phyloP scores from a whole-genome alignment of 805 yeast genomes.

The Wickerhamiella australiensis region DNA sequence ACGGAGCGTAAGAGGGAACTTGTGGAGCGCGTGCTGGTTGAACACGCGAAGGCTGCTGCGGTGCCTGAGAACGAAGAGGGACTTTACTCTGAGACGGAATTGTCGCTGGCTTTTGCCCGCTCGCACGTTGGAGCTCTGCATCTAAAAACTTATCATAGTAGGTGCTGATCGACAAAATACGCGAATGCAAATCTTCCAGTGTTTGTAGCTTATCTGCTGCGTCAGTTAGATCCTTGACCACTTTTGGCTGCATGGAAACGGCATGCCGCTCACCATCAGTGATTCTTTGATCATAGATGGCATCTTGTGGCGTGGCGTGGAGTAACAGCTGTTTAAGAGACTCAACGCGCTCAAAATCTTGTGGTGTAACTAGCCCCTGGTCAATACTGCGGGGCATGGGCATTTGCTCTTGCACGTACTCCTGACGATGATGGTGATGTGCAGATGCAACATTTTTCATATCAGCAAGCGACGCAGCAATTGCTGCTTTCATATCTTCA shows the following conservation, averaged over 20 bases:
- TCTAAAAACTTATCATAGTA: constrained; percentile 22
- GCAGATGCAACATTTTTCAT: constrained; percentile 28
- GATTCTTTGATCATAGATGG: constrained; percentile 18
- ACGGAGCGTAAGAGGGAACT: constrained; percentile 7
- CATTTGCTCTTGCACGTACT: not conserved
- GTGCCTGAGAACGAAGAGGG: not conserved
- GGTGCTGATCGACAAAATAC: constrained; percentile 19
- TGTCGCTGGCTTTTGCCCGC: not conserved
- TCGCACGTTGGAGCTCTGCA: constrained; percentile 19
- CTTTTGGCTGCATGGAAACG: constrained; percentile 19
- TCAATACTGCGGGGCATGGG: constrained; percentile 5
- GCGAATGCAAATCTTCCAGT: constrained; percentile 21
- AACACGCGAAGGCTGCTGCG: not conserved
- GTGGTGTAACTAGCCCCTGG: constrained; percentile 7
- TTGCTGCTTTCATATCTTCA: constrained; percentile 85
- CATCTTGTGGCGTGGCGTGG: constrained; percentile 20
- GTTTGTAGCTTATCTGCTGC: constrained; percentile 19
- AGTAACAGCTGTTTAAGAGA: constrained; percentile 13
- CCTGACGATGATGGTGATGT: not conserved
- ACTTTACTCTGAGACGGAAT: not conserved
- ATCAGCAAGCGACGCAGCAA: constrained; percentile 78
- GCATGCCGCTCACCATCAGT: constrained; percentile 17
- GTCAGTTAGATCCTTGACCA: constrained; percentile 18
- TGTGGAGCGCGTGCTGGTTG: not conserved
- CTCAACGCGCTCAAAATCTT: constrained; percentile 14